These are phyloP conservation scores for Hygrocybe punicea DNA, from an alignment of 768 basidiomycete species.

Conservation along the genomic window DNA sequence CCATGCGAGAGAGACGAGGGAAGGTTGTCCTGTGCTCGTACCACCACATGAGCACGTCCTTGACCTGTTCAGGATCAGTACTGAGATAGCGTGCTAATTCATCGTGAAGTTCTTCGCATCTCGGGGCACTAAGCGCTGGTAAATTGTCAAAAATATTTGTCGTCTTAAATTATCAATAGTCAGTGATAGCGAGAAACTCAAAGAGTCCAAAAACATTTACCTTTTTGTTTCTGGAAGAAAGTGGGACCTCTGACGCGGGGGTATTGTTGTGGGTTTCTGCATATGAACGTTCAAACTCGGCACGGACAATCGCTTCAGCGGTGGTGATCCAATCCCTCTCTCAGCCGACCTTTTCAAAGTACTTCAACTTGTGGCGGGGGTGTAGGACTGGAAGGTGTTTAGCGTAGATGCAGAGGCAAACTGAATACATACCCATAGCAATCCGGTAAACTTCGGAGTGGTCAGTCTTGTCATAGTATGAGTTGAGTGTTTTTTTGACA, in stretches of 20 bases:
- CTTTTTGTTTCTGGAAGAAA: neutral
- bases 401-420: neutral
- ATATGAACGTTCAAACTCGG: slow-evolving; percentile 7
- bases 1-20: slow-evolving; percentile 33
- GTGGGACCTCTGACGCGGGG: neutral
- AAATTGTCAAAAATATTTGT: slow-evolving; percentile 32
- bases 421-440: slow-evolving; percentile 24
- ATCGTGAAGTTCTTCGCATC: slow-evolving; percentile 12
- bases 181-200: no score
- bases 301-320: slow-evolving; percentile 19
- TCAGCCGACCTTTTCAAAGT: slow-evolving; percentile 32
- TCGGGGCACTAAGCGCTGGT: slow-evolving; percentile 15
- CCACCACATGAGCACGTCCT: slow-evolving; percentile 33
- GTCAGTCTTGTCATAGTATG: slow-evolving; percentile 23
- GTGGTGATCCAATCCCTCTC: slow-evolving; percentile 27
- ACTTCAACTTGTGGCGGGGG: slow-evolving; percentile 34
- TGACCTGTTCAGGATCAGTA: slow-evolving; percentile 9
- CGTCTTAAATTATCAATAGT: neutral
- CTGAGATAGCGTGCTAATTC: slow-evolving; percentile 30
- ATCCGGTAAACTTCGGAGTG: slow-evolving; percentile 20
- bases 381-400: slow-evolving; percentile 29
- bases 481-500: slow-evolving; percentile 23
- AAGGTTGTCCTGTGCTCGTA: slow-evolving; percentile 14
- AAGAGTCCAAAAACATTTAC: no score
- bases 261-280: slow-evolving; percentile 7